Conservation (phyloP, 2,329 filamentous ascomycete genomes). For the Aspergillus sclerotialis region DNA sequence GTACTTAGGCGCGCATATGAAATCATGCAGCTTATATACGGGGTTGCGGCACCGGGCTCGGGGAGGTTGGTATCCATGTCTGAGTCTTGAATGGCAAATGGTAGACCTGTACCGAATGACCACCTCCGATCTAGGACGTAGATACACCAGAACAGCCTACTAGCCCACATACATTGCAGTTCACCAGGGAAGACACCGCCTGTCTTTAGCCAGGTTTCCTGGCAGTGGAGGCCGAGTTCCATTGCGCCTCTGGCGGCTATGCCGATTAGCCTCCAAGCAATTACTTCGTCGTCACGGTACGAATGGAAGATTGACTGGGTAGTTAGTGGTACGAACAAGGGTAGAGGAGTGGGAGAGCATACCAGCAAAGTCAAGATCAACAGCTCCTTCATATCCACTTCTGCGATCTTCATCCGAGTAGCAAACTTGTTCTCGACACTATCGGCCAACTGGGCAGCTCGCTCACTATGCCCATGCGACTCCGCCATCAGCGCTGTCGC, state of each 20-base stretch:
- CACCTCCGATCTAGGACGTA: conserved; percentile 48
- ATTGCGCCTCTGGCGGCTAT: conserved; percentile 42
- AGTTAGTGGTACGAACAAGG: conserved; percentile 1
- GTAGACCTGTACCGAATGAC: conserved; percentile 47
- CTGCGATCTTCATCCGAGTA: conserved; percentile 23
- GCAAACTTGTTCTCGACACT: conserved; percentile 30
- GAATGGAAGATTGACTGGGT: conserved; percentile 29
- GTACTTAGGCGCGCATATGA: conserved; percentile 42
- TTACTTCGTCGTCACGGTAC: conserved; percentile 44
- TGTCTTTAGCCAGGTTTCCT: conserved; percentile 32
- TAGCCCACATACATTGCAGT: conserved; percentile 29
- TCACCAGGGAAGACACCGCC: conserved; percentile 31
- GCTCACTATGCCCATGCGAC: conserved; percentile 66
- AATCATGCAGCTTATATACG: conserved; percentile 44
- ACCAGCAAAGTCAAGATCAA: conserved; percentile 26
- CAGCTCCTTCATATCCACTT: conserved; percentile 34
- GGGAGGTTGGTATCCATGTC: conserved; percentile 46
- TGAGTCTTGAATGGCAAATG: conserved; percentile 43
- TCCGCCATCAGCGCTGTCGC: conserved; percentile 69
- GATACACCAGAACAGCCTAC: conserved; percentile 44
- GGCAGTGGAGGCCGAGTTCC: conserved; percentile 45
- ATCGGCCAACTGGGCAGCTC: conserved; percentile 24
- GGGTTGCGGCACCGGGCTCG: conserved; percentile 32
- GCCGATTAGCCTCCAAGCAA: conserved; percentile 44
- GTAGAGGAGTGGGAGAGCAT: background rate